Evolutionary conservation across 352 stramenopile genomes (phyloP), one percentile per base, ranked within the genome.

Genomic region (Phytophthora crassamura): DNA sequence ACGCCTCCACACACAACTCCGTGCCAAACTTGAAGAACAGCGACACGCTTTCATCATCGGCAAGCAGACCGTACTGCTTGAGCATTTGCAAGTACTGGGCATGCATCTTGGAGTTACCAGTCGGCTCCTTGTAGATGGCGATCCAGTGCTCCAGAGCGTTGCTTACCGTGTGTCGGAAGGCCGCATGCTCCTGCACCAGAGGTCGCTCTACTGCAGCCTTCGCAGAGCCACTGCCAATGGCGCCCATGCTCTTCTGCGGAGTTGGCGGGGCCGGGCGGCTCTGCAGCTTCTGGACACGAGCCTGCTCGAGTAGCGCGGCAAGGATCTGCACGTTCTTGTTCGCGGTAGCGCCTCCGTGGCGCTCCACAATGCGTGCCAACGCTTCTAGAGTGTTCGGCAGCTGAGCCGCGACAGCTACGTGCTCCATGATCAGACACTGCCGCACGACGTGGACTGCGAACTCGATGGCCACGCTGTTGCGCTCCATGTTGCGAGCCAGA

Each of bases 71-170:
- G 72, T 98, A 97, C 67, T 99, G 94, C 71, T 97, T 96, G 22
- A 99, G 82, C 74, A 99, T 92, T 70, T 98, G 90, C 11, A 99
- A 86, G 76, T 98, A 99, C 69, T 98, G 94, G n/a, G 85, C 81
- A 63, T 98, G 85, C 40, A 97, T 95, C 76, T 99, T 99, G 55
- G 98, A 97, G 64, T 93, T 94, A 35, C 84, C 88, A 20, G 78
- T 84, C 11, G 88, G 86, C 36, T 99, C 96, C 70, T 92, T 98
- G 68, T 98, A 97, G 42, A 99, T 90, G 16, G 96, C 95, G 43
- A 99, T 98, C 98, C 98, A 99, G 74, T 98, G 90, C 59, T 99
- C 97, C 53, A 99, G 74, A 46, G 99, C 88, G 47, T 96, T 96
- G 75, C 82, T 93, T 30, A 96, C 86, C 0, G 88, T 96, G 71